Evolutionary conservation across 441 rosid genomes (phyloP).

Genomic region (Populus trichocarpa): DNA sequence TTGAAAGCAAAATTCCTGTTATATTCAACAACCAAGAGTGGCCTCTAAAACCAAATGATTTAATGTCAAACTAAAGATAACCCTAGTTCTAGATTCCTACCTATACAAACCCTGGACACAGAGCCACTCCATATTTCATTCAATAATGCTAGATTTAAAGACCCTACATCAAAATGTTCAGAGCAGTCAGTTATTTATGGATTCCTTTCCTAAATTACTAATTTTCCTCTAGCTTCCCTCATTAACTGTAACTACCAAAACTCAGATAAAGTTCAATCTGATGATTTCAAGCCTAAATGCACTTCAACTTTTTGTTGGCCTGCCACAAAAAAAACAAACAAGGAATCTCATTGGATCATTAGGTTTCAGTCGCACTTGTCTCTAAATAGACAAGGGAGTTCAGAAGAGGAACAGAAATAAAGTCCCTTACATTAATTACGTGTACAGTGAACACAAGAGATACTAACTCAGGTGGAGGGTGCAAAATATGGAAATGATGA

Average conservation of each 20-base stretch:
- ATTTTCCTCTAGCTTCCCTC: not conserved
- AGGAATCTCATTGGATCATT: not conserved
- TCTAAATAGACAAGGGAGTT: not conserved
- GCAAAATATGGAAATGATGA: not conserved
- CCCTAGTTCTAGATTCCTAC: not conserved
- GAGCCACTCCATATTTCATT: not conserved
- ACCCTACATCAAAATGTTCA: not conserved
- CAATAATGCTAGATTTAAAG: not conserved
- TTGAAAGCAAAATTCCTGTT: too few species aligned
- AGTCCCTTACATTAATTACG: not conserved
- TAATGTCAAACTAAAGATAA: not conserved
- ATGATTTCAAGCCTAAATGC: not conserved
- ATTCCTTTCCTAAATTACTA: not conserved
- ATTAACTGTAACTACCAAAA: not conserved
- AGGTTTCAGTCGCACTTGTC: not conserved
- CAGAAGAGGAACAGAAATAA: not conserved
- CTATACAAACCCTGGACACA: not conserved
- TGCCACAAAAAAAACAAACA: not conserved
- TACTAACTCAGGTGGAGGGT: not conserved
- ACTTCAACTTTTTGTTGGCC: not conserved
- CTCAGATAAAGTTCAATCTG: not conserved
- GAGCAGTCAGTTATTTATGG: not conserved
- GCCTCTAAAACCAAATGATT: not conserved
- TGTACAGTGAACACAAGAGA: not conserved
- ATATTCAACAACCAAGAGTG: not conserved